Evolutionary conservation across 352 stramenopile species (phyloP), one percentile per base, ranked within the genome.

Genomic region (Phytophthora multivora): DNA sequence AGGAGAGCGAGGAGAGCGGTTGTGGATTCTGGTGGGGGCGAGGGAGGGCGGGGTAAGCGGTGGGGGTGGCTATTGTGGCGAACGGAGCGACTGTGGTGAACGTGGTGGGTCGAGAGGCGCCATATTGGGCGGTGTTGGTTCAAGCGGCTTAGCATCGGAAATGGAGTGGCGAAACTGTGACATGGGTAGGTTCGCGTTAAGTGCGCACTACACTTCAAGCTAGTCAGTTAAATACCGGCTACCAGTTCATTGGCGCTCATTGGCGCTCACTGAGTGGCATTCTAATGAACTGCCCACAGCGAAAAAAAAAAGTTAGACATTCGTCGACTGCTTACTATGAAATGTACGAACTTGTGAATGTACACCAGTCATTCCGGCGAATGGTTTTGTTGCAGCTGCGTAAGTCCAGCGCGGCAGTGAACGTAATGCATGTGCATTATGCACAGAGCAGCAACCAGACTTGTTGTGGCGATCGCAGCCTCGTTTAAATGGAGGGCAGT

Each of bases 71-170:
- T 21, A 9, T 1, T 36, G 11, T 28, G 43, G 16, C 43, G 25
- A 36, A 25, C 31, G 9, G 53, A 30, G 16, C 38, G 21, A n/a
- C 21, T 52, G 9, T 58, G 38, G 26, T 33, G 50, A n/a, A 51
- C 42, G 19, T 52, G 45, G 23, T 45, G 26, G 18, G 12, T 6
- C 0, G 38, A 38, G 16, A 51, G 16, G 16, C 31, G 36, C 52
- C 45, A 59, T 21, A 52, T 11, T 16, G 19, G 33, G n/a, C 51
- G 59, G 30, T 45, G 51, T 13, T 16, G 11, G 8, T 19, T 1
- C 11, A 62, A 39, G 43, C 50, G 51, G 13, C 43, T 36, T 23
- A 66, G 35, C 59, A 66, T 60, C 8, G 0, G 21, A 47, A 26
- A 19, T 36, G 23, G 15, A 38, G 3, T 15, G 16, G 40, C n/a